Evolutionary conservation across 768 basidiomycete genomes (phyloP).

Genomic region (Lentinula boryana): DNA sequence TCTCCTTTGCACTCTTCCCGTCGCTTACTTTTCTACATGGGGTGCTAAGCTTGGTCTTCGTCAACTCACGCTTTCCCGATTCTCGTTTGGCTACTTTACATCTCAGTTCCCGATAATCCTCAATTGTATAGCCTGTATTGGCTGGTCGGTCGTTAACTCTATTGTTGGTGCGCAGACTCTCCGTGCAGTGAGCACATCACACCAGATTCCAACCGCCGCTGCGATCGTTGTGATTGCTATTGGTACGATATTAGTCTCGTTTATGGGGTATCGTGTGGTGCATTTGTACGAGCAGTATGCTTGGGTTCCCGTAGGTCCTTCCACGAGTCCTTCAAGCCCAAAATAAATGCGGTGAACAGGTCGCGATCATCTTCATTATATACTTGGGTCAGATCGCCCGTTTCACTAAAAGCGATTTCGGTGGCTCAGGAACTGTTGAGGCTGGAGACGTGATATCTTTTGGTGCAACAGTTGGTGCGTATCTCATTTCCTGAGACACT

Average conservation of each 20-base stretch:
- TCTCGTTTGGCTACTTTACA: neutral
- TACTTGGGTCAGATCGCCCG: neutral
- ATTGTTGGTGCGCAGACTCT: slow-evolving; percentile 50
- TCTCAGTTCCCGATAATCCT: neutral
- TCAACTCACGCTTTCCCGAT: slow-evolving; percentile 46
- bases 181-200: slow-evolving; percentile 13
- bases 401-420: slow-evolving; percentile 1
- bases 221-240: neutral
- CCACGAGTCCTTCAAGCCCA: neutral
- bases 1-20: neutral
- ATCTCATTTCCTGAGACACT: slow-evolving; percentile 34
- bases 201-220: slow-evolving; percentile 1
- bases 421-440: neutral
- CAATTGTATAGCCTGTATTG: slow-evolving; percentile 34
- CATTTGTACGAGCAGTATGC: slow-evolving; percentile 3
- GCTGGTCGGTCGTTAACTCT: slow-evolving; percentile 52
- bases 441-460: slow-evolving; percentile 39
- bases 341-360: neutral
- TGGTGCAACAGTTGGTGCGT: slow-evolving; percentile 46
- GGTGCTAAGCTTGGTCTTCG: slow-evolving; percentile 57
- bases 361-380: neutral
- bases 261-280: slow-evolving; percentile 3
- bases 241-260: neutral
- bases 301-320: neutral
- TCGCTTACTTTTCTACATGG: slow-evolving; percentile 30